phyloP scores from a whole-genome alignment of 1,139 yeast species.

The Pichia sp. region DNA sequence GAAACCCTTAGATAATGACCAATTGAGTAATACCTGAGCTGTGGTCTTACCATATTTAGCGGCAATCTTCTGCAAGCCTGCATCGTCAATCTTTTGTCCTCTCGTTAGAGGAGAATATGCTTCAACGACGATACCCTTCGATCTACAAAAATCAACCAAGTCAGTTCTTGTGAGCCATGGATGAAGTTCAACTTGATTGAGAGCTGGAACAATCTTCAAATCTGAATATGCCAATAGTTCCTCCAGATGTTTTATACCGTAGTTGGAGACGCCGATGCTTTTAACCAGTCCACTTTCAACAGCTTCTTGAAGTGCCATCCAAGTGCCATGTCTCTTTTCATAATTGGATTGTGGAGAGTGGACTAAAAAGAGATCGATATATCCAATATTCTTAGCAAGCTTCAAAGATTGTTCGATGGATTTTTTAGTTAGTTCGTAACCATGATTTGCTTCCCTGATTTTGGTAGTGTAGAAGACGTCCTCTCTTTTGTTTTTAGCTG shows the following conservation, averaged over 20 bases:
- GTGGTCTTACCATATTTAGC: conserved; percentile 32
- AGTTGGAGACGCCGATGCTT: conserved; percentile 35
- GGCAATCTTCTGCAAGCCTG: conserved; percentile 35
- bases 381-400: conserved; percentile 34
- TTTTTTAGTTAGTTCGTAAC: conserved; percentile 34
- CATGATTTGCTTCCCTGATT: conserved; percentile 33
- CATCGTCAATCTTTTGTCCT: conserved; percentile 41
- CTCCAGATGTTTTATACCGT: conserved; percentile 26
- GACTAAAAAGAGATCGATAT: conserved; percentile 36
- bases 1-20: conserved; percentile 47
- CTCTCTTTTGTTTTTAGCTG: neutral
- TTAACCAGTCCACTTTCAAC: conserved; percentile 29
- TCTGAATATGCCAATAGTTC: conserved; percentile 30
- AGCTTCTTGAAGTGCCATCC: conserved; percentile 35
- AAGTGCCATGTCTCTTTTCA: conserved; percentile 30
- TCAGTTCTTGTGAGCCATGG: conserved; percentile 41
- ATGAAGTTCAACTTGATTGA: conserved; percentile 46
- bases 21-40: conserved; percentile 38
- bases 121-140: conserved; percentile 36
- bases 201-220: conserved; percentile 35
- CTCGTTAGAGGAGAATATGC: conserved; percentile 52
- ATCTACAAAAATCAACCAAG: conserved; percentile 29
- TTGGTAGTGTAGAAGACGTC: conserved; percentile 19
- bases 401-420: conserved; percentile 31
- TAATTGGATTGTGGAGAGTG: conserved; percentile 34